phyloP scores from a whole-genome alignment of 345 rosid species.

The Ricinus communis region DNA sequence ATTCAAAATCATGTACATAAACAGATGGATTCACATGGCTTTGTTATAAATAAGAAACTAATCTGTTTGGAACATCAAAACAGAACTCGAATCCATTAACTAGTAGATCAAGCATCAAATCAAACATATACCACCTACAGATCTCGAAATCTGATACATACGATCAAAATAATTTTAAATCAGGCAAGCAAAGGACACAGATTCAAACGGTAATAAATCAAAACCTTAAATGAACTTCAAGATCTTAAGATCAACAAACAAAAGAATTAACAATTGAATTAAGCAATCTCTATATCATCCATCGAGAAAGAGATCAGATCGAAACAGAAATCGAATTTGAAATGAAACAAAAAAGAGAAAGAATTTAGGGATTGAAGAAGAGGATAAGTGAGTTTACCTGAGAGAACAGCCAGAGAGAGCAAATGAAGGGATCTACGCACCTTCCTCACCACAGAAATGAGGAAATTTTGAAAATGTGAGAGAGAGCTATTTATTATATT shows the following conservation, averaged over 20 bases:
- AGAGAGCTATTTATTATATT: neutral
- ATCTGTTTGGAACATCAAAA: neutral
- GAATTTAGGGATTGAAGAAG: neutral
- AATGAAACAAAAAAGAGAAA: neutral
- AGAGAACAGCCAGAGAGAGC: neutral
- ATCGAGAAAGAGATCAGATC: conserved; percentile 9
- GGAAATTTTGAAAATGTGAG: neutral
- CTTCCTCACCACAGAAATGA: too few relatives aligned
- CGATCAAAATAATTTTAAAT: neutral
- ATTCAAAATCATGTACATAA: neutral
- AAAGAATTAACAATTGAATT: neutral
- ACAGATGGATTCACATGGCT: conserved; percentile 3
- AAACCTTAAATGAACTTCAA: neutral
- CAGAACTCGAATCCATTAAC: neutral
- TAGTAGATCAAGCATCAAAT: conserved; percentile 8
- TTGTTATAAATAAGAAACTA: too few relatives aligned
- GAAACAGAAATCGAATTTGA: too few relatives aligned
- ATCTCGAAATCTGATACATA: conserved; percentile 8
- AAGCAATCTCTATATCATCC: neutral
- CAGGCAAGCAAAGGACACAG: neutral
- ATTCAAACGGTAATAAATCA: neutral
- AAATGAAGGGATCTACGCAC: neutral
- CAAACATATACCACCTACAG: neutral
- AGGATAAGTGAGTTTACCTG: neutral
- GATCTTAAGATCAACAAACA: conserved; percentile 6